A percentile compares a stretch with the other conserved stretches of the same genome.
Conservation (phyloP, 1,139 yeast genomes). For the Scheffersomyces parashehatae region DNA sequence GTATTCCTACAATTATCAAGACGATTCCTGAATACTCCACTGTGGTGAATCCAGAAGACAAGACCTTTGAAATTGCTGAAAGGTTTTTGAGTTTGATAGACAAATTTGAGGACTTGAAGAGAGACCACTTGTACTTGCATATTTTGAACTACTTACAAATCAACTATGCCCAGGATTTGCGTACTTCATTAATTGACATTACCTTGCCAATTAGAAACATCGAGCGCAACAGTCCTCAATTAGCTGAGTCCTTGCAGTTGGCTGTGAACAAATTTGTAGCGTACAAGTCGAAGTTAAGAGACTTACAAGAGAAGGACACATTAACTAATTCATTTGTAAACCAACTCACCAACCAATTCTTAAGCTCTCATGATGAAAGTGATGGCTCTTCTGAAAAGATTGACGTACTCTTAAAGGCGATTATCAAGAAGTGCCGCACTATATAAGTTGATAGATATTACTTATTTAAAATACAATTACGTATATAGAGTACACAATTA, state of each 20-base stretch:
- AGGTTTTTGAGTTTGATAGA: constrained; percentile 61
- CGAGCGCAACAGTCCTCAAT: constrained; percentile 33
- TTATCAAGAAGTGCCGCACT: constrained; percentile 38
- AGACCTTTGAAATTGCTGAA: constrained; percentile 43
- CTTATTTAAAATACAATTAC: not conserved
- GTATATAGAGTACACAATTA: not conserved
- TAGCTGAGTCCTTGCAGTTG: constrained; percentile 63
- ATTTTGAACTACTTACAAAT: constrained; percentile 53
- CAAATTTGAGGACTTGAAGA: constrained; percentile 65
- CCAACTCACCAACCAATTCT: constrained; percentile 33
- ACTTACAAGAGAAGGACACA: constrained; percentile 33
- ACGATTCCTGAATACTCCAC: constrained; percentile 29
- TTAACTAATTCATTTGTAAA: constrained; percentile 49
- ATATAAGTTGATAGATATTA: constrained; percentile 6
- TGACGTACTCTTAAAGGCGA: constrained; percentile 36
- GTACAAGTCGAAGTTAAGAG: constrained; percentile 46
- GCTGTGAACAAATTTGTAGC: constrained; percentile 74
- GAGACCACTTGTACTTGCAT: constrained; percentile 66
- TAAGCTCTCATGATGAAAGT: constrained; percentile 31
- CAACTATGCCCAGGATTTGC: constrained; percentile 36
- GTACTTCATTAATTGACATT: constrained; percentile 56
- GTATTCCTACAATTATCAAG: constrained; percentile 52
- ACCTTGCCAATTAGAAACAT: constrained; percentile 67
- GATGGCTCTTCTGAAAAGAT: constrained; percentile 33
- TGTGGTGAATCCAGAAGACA: constrained; percentile 28